These are phyloP conservation scores for Lactifluus piperatus DNA, from an alignment of 768 basidiomycete species.

Conservation along the genomic window DNA sequence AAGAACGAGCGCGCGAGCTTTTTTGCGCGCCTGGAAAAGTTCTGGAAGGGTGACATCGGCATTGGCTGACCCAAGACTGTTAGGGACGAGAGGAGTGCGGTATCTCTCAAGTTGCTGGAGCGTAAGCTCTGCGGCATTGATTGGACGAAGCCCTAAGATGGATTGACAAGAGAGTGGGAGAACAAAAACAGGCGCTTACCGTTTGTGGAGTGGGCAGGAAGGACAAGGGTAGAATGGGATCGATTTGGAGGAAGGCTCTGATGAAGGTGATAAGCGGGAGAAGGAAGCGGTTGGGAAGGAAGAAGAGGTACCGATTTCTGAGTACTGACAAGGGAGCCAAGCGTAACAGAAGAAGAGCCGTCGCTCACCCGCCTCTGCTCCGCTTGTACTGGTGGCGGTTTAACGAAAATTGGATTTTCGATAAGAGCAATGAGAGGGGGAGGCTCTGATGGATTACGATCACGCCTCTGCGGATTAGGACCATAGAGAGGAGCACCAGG, in stretches of 20 bases:
- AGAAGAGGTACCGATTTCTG: conserved; percentile 18
- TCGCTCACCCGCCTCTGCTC: conserved; percentile 19
- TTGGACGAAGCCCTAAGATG: conserved; percentile 26
- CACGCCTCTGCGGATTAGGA: conserved; percentile 33
- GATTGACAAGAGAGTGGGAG: conserved; percentile 5
- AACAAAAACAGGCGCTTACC: conserved; percentile 11
- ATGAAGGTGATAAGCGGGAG: conserved; percentile 1
- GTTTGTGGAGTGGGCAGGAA: conserved; percentile 7
- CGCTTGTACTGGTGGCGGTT: conserved; percentile 36
- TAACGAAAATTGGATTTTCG: conserved; percentile 63
- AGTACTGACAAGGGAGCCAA: conserved; percentile 22
- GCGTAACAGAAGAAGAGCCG: conserved; percentile 17
- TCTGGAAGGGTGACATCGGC: conserved; percentile 35
- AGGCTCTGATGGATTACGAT: conserved; percentile 56
- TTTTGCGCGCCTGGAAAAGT: conserved; percentile 48
- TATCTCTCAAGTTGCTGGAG: conserved; percentile 69
- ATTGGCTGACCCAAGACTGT: conserved; percentile 33
- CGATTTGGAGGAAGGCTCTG: conserved; percentile 6
- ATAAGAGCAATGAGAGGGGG: conserved; percentile 54
- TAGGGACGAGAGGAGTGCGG: conserved; percentile 69
- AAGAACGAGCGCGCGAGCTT: conserved; percentile 35
- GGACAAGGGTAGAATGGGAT: conserved; percentile 11
- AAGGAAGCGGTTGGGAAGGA: background rate
- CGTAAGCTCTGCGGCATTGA: conserved; percentile 53
- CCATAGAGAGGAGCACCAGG: conserved; percentile 39